phyloP scores from a whole-genome alignment of 176 grass and related monocot species.

The Areca catechu region DNA sequence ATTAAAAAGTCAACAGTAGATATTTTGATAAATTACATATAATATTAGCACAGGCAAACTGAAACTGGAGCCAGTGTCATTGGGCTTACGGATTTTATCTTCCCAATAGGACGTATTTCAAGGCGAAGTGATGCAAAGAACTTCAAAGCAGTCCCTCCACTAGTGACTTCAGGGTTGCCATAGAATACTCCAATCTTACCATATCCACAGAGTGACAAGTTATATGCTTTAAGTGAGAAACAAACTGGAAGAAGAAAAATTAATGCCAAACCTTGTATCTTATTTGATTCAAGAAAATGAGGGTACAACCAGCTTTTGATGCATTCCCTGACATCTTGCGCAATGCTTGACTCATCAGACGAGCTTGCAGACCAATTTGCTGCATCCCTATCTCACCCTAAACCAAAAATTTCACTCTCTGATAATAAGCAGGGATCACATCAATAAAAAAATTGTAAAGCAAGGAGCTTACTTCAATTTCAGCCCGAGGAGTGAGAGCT shows the following conservation, averaged over 20 bases:
- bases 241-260: not conserved
- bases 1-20: not conserved
- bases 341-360: conserved; percentile 98
- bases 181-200: conserved; percentile 94
- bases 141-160: conserved; percentile 95
- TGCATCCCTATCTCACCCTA: conserved; percentile 97
- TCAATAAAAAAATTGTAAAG: not conserved
- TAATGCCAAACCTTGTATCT: conserved; percentile 79
- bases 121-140: conserved; percentile 98
- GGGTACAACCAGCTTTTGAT: conserved; percentile 95
- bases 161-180: conserved; percentile 99
- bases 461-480: conserved; percentile 66
- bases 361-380: conserved; percentile 96
- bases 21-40: too few relatives aligned
- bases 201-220: conserved; percentile 15
- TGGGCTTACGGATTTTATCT: conserved; percentile 92
- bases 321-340: conserved; percentile 99
- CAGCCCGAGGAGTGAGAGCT: conserved; percentile 89
- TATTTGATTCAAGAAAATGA: conserved; percentile 99
- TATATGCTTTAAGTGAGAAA: too few relatives aligned
- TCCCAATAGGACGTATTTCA: conserved; percentile 85
- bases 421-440: not conserved
- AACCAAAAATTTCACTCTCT: conserved; percentile 13
- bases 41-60: not conserved
- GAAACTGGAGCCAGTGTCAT: conserved; percentile 6